These are phyloP conservation scores for Citrus unshiu DNA, from an alignment of 345 rosid genomes.

Conservation along the genomic window DNA sequence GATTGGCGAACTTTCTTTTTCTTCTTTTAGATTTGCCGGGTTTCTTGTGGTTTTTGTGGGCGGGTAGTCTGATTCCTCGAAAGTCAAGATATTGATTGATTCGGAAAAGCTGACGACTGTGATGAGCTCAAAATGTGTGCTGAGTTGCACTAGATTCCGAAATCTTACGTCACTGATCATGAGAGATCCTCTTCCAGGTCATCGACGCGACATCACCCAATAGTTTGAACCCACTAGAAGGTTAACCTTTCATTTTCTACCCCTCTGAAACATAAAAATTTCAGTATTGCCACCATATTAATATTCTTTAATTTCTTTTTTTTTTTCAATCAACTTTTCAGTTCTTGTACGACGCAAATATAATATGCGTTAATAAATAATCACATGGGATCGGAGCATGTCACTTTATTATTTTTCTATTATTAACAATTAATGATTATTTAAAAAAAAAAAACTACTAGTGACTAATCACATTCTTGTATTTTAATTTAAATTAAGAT, in stretches of 20 bases:
- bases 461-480: no score
- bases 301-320: no score
- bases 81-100: not conserved
- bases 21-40: no score
- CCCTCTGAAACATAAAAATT: not conserved
- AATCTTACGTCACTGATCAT: not conserved
- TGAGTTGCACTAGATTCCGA: not conserved
- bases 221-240: not conserved
- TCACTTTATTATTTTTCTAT: no score
- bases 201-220: not conserved
- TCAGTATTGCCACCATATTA: not conserved
- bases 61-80: not conserved
- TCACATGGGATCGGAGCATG: no score
- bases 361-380: no score
- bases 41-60: no score
- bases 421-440: no score
- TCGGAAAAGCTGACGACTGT: not conserved
- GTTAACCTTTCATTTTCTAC: not conserved
- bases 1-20: no score
- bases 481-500: no score
- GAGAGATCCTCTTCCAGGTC: not conserved
- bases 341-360: not conserved
- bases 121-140: not conserved
- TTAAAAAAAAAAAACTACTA: no score
- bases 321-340: not conserved